These are phyloP conservation scores for Schizosaccharomyces lindneri DNA, from an alignment of 805 yeast genomes.

Conservation along the genomic window DNA sequence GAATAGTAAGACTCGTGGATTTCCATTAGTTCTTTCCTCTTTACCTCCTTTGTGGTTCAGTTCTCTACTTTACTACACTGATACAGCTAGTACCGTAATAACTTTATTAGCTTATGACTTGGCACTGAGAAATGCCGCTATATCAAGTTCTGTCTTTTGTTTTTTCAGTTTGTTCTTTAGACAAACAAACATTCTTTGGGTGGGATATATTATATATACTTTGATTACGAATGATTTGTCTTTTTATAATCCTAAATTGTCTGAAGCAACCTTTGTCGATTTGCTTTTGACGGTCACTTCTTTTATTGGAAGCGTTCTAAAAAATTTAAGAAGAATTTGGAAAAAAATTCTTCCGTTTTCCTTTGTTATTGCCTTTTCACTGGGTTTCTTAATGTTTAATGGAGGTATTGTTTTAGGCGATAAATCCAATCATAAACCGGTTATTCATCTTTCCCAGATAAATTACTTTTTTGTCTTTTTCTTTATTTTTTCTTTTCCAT, in stretches of 20 bases:
- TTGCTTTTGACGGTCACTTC: conserved; percentile 17
- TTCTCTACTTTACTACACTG: conserved; percentile 68
- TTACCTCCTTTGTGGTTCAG: conserved; percentile 55
- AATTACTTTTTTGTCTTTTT: conserved; percentile 53
- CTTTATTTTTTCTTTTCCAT: conserved; percentile 8
- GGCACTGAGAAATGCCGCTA: conserved; percentile 1
- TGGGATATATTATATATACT: conserved; percentile 8
- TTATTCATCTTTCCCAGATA: conserved; percentile 53
- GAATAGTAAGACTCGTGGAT: not conserved
- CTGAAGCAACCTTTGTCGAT: not conserved
- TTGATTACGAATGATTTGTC: conserved; percentile 35
- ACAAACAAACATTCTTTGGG: conserved; percentile 85
- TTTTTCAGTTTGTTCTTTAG: conserved; percentile 47
- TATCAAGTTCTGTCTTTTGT: not conserved
- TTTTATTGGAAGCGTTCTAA: conserved; percentile 72
- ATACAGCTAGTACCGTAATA: conserved; percentile 67
- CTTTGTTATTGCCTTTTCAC: conserved; percentile 18
- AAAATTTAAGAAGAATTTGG: conserved; percentile 39
- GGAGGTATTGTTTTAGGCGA: conserved; percentile 85
- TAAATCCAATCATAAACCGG: conserved; percentile 53
- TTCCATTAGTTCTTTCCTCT: conserved; percentile 8
- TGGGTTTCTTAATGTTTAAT: conserved; percentile 33
- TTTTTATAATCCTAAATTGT: conserved; percentile 13
- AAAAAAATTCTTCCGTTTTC: conserved; percentile 1
- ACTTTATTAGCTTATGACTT: conserved; percentile 26